A percentile compares a stretch with the other conserved stretches of the same genome.
phyloP scores from a whole-genome alignment of 371 early-diverging fungal genomes.

The Lichtheimia ornata region DNA sequence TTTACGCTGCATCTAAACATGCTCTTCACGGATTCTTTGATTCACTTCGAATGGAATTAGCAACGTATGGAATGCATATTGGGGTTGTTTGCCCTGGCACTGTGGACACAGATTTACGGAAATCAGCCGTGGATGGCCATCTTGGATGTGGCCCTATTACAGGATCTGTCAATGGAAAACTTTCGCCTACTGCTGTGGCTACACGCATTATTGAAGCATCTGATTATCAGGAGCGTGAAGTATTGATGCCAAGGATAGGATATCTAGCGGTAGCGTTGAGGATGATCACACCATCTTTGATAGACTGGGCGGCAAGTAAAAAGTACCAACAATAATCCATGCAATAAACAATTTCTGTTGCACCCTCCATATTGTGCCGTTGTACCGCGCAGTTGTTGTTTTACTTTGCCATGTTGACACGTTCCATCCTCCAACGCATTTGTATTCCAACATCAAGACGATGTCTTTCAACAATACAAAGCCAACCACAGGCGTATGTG shows the following conservation, averaged over 20 bases:
- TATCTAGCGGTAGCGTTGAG: slow-evolving; percentile 53
- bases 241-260: slow-evolving; percentile 68
- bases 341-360: too few species aligned
- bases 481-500: too few species aligned
- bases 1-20: slow-evolving; percentile 83
- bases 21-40: slow-evolving; percentile 88
- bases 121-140: slow-evolving; percentile 65
- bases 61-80: slow-evolving; percentile 56
- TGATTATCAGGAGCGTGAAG: slow-evolving; percentile 56
- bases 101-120: slow-evolving; percentile 73
- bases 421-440: too few species aligned
- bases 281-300: slow-evolving; percentile 58
- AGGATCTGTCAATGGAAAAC: slow-evolving; percentile 64
- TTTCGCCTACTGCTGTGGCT: slow-evolving; percentile 64
- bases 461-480: too few species aligned
- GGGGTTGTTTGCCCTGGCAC: slow-evolving; percentile 78
- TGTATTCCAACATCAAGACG: too few species aligned
- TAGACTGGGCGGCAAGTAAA: slow-evolving; percentile 63
- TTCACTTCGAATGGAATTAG: slow-evolving; percentile 79
- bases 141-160: slow-evolving; percentile 26
- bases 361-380: too few species aligned
- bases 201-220: slow-evolving; percentile 63
- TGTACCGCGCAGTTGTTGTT: too few species aligned
- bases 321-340: slow-evolving; percentile 25
- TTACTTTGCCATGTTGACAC: too few species aligned